Base-by-base conservation (phyloP, 805 yeast genomes). In the Candida namnaoensis region DNA sequence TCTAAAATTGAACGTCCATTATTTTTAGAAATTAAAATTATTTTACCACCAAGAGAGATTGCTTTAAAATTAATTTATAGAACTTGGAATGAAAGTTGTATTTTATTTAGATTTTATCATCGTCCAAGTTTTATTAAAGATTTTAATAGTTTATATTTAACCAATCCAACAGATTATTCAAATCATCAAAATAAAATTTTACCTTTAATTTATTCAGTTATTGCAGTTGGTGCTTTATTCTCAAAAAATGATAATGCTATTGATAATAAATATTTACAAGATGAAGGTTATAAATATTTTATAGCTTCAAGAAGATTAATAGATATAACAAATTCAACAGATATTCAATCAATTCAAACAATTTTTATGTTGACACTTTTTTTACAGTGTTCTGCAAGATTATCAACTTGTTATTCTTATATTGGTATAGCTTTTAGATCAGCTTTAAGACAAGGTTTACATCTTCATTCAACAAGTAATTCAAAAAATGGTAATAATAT, bases 391-490 rank as follows among this genome's bases (percentile, higher is more conserved):
- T 83, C 95, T 2, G 95, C 96, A 0, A 69, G 95, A 43, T 65
- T 88, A 41, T 83, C 95, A 0, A 87, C 95, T 0, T 88, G 96
- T 60, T 88, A 88, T 59, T 80, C 95, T 0, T 88, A 87, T 59
- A 85, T 88, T 48, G 96, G 96, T 8, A 82, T 87, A 38, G 96
- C 95, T 0, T 66, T 88, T 48, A 68, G 96, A 53, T 82, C 91
- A 36, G 95, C 95, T 0, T 60, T 88, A 40, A 72, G 95, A 51
- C 90, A 87, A 53, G 96, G 96, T 0, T 66, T 85, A 26, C 97
- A 88, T 57, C 30, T 11, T 27, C 30, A 27, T 27, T 27, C 13
- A 12, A 30, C n/a, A 30, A 30, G 32, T 75, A 75, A 64, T 76
- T 52, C 24, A 56, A 54, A n/a, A 48, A 52, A 15, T 51, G 61